These are phyloP conservation scores for Lasiosphaeria hispida DNA, from an alignment of 495 filamentous ascomycete genomes.

Conservation along the genomic window DNA sequence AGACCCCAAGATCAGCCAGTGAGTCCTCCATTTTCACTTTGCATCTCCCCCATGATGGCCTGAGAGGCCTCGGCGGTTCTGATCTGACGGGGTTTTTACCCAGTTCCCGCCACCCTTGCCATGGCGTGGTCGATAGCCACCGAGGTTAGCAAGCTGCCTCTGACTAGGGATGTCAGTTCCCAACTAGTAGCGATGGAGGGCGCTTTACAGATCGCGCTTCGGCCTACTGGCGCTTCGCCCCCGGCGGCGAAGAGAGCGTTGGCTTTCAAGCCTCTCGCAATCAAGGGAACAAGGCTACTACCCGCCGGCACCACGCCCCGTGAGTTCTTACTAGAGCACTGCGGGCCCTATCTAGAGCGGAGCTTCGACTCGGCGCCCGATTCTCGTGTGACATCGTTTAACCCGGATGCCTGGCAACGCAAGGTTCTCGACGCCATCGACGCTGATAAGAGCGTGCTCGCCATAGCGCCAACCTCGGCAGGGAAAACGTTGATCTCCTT, in stretches of 20 bases:
- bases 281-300: not conserved
- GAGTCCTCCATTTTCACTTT: no score
- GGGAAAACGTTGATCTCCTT: conserved; percentile 62
- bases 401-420: conserved; percentile 75
- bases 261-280: conserved; percentile 12
- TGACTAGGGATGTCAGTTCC: conserved; percentile 11
- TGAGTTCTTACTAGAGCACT: conserved; percentile 63
- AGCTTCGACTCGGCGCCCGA: conserved; percentile 66
- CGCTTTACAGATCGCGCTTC: conserved; percentile 5
- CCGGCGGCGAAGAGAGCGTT: not conserved
- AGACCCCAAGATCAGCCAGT: not conserved
- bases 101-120: conserved; percentile 8
- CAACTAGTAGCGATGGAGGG: conserved; percentile 5
- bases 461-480: conserved; percentile 74
- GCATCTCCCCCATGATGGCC: no score
- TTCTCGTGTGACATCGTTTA: conserved; percentile 61
- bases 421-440: conserved; percentile 73
- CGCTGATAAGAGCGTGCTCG: conserved; percentile 62
- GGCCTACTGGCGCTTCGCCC: not conserved
- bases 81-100: no score
- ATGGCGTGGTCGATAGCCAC: conserved; percentile 15
- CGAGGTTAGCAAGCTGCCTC: conserved; percentile 1
- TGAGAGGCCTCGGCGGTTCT: no score
- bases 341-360: conserved; percentile 72
- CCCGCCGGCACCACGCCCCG: conserved; percentile 14